Base-by-base conservation (phyloP, 768 basidiomycete species). In the Epithele typhae region DNA sequence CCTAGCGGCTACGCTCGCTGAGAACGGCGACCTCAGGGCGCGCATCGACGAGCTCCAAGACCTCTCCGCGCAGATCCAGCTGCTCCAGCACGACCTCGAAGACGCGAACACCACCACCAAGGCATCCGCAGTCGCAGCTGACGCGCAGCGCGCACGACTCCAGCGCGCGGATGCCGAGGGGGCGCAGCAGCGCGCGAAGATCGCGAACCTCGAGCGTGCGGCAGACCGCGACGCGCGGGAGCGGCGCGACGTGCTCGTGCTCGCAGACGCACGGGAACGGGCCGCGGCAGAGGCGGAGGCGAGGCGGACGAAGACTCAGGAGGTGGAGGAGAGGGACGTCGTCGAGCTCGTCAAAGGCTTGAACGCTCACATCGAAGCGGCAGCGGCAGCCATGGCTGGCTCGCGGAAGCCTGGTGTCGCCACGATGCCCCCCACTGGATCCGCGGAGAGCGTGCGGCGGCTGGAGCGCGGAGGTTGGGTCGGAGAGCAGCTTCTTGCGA, bases 361-460 rank as follows among this genome's bases (percentile, higher is more conserved):
- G 23, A 74, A 80, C 40, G 60, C 71, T 2, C 72, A 73, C 49
- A 72, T 79, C 30, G 68, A 69, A 25, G 75, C 79, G 56, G 70
- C 68, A 17, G 74, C 77, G 1, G 73, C 74, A 0, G 67, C 66
- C 47, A 67, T 79, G 3, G 22, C 23, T 27, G 45, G 17, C 30
- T 48, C 6, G 44, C 45, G 44, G 35, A 49, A 21, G 19, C 19
- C 3, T n/a, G n/a, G n/a, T n/a, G n/a, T n/a, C n/a, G n/a, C n/a
- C n/a, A n/a, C n/a, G n/a, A n/a, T n/a, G n/a, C n/a, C n/a, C 49
- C 70, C 77, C 1, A 75, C 75, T 40, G 46, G 65, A 3, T 71
- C 70, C 59, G 60, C 56, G 15, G 61, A 33, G 19, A 30, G 27
- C 27, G 7, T 30, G 8, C 7, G 14, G 27, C 27, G 14, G 7